Evolutionary conservation across 2,329 filamentous ascomycete genomes (phyloP), one percentile per base, ranked within the genome.

Genomic region (Clathrospora elynae): DNA sequence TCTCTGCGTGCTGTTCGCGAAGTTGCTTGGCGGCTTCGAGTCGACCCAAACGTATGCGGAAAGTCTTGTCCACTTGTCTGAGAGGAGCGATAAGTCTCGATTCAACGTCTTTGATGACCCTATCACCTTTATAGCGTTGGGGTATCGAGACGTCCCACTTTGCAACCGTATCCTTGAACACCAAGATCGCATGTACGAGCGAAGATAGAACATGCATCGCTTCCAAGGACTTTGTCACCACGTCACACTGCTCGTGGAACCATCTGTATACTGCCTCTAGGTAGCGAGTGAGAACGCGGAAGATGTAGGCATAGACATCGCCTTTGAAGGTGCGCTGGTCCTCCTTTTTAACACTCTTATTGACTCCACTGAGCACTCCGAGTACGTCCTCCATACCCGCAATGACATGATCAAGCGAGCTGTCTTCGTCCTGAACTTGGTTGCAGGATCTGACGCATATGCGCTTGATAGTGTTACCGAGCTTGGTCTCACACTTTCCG

Each of bases 291-390:
- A 67, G 33, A 9, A 49, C 31, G 12, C 49, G 54, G 32, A 69
- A 68, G 3, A 67, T 31, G 29, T 62, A 51, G 1, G 40, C 42
- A 38, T 57, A 68, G 1, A 59, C 60, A 24, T 69, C 66, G 10
- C 13, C 12, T 35, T 67, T 68, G 42, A 67, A 55, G 3, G 10
- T 17, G 13, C 24, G 18, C 7, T 22, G 55, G 11, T 51, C 10
- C 2, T 54, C 24, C 3, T 39, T 19, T 7, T 39, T 12, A 3
- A 53, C 30, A 2, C 24, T 23, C 2, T n/a, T 12, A 20, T 17
- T 13, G 2, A 50, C 40, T 3, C 20, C 32, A 4, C n/a, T 28
- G 1, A 66, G 55, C 10, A 47, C 10, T 1, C 10, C 18, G 17
- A 33, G 31, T 12, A 66, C n/a, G 1, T 42, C 28, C 9, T 49